These are phyloP conservation scores for Pythium apleroticum DNA, from an alignment of 352 stramenopile genomes.

Conservation along the genomic window DNA sequence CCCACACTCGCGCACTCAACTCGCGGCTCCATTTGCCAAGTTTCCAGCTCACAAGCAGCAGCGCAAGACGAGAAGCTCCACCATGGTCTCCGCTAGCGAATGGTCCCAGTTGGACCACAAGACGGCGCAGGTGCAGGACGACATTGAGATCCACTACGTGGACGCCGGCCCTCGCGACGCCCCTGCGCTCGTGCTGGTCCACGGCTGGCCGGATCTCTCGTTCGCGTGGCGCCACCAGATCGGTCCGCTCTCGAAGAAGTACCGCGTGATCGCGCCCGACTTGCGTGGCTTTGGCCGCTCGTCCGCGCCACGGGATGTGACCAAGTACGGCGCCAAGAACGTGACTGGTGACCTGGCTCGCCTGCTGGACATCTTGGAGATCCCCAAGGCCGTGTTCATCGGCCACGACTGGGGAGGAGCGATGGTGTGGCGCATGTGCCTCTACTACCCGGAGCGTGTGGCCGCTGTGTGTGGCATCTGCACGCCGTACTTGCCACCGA, in stretches of 20 bases:
- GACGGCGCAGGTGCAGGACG: too few species aligned
- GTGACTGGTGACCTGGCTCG: constrained; percentile 49
- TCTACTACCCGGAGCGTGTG: constrained; percentile 64
- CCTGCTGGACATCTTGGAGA: constrained; percentile 66
- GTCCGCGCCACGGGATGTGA: constrained; percentile 45
- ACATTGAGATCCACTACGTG: too few species aligned
- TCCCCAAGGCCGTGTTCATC: constrained; percentile 66
- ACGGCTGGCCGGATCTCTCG: constrained; percentile 78
- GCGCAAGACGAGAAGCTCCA: too few species aligned
- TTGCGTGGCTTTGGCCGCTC: constrained; percentile 62
- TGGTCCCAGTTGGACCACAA: too few species aligned
- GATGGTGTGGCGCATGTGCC: constrained; percentile 68
- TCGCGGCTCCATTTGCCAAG: too few species aligned
- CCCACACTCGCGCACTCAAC: too few species aligned
- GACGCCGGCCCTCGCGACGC: constrained; percentile 47
- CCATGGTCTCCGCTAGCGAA: too few species aligned
- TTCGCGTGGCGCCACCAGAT: constrained; percentile 75
- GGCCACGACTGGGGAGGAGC: constrained; percentile 74
- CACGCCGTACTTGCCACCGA: constrained; percentile 64
- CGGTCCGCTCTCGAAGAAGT: constrained; percentile 43
- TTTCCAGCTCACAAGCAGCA: too few species aligned
- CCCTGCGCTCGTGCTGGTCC: constrained; percentile 60
- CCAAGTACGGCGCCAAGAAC: constrained; percentile 61
- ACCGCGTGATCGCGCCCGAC: too few species aligned
- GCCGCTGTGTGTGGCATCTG: constrained; percentile 57